Conservation (phyloP, 2,329 filamentous ascomycete genomes). For the Emergomyces africanus region DNA sequence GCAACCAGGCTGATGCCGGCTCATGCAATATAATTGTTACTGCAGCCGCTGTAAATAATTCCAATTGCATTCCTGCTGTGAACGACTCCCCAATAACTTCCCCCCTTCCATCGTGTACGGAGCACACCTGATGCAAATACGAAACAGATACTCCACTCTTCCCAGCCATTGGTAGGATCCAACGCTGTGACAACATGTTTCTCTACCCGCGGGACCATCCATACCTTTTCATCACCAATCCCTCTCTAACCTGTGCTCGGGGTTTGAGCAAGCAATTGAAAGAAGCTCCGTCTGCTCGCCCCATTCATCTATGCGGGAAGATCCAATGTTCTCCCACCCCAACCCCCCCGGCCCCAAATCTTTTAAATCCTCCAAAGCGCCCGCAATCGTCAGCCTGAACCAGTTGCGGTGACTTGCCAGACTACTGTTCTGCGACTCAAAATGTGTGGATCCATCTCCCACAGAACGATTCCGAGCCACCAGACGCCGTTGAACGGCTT, state of each 20-base stretch:
- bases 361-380: too few relatives aligned
- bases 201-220: neutral
- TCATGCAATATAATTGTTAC: too few relatives aligned
- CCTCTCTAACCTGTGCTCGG: neutral
- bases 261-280: neutral
- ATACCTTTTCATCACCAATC: neutral
- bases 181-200: neutral
- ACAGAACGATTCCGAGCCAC: neutral
- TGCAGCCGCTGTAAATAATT: neutral
- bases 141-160: neutral
- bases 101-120: neutral
- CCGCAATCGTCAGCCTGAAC: too few relatives aligned
- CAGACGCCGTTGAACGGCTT: neutral
- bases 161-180: neutral
- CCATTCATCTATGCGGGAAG: neutral
- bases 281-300: too few relatives aligned
- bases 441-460: neutral
- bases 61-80: neutral
- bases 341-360: too few relatives aligned
- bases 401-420: too few relatives aligned
- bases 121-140: neutral
- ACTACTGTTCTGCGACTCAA: neutral
- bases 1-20: too few relatives aligned
- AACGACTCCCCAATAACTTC: too few relatives aligned
- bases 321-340: too few relatives aligned